Conservation (phyloP, 2,329 filamentous ascomycete genomes). For the Ramularia endophylla region DNA sequence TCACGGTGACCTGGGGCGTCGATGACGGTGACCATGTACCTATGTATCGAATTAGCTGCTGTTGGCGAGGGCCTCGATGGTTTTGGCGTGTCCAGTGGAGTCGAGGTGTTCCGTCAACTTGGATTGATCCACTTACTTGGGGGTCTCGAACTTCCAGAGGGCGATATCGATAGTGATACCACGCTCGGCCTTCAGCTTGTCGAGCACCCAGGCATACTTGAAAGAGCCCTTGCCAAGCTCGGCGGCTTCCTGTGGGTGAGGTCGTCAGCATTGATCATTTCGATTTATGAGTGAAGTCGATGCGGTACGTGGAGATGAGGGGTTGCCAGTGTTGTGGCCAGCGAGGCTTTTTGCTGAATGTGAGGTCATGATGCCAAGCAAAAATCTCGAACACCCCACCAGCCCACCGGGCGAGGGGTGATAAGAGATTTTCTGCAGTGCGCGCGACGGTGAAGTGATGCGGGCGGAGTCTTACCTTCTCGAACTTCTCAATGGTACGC, state of each 20-base stretch:
- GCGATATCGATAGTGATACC: constrained; percentile 99
- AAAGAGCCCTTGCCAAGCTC: constrained; percentile 99
- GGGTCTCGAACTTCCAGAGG: constrained; percentile 99
- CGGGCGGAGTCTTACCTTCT: constrained; percentile 66
- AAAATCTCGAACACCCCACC: constrained; percentile 23
- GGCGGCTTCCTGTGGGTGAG: constrained; percentile 73
- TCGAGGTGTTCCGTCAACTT: no score
- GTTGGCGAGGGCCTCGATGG: no score
- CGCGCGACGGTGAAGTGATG: constrained; percentile 2
- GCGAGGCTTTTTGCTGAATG: no score
- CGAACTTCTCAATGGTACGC: constrained; percentile 99
- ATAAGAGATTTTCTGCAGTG: constrained; percentile 10
- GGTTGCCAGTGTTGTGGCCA: not conserved
- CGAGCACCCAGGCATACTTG: constrained; percentile 99
- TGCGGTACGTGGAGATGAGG: not conserved
- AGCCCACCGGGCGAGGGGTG: constrained; percentile 10
- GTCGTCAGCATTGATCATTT: constrained; percentile 33
- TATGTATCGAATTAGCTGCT: constrained; percentile 34
- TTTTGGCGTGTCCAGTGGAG: no score
- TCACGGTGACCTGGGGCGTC: constrained; percentile 99
- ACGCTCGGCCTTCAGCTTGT: constrained; percentile 99
- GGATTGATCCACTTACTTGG: constrained; percentile 70
- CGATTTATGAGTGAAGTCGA: not conserved
- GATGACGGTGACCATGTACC: constrained; percentile 30
- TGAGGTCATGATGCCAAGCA: constrained; percentile 15